Percentiles rank a stretch among this genome's conserved stretches.
Evolutionary conservation across 176 grass and related monocot genomes (phyloP).

Genomic region (Calamus simplicifolius): DNA sequence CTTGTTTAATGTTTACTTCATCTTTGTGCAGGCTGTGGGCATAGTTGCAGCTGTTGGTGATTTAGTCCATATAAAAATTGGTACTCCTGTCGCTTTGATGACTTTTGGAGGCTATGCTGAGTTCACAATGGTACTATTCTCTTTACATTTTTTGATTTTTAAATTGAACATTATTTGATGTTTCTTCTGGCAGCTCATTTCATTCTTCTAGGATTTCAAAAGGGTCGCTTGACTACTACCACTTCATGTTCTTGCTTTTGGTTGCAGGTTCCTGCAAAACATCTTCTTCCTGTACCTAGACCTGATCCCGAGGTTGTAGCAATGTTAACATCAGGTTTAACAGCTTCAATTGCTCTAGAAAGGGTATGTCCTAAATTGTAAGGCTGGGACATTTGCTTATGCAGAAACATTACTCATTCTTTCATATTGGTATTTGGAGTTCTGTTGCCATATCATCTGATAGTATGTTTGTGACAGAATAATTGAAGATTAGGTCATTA

Average conservation of each 20-base stretch:
- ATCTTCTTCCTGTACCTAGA: slow-evolving; percentile 90
- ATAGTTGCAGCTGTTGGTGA: slow-evolving; percentile 85
- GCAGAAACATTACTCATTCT: neutral
- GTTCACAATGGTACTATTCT: slow-evolving; percentile 50
- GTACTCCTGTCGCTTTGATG: slow-evolving; percentile 88
- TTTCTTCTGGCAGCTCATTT: too few species aligned
- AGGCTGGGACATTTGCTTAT: too few species aligned
- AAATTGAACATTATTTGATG: neutral
- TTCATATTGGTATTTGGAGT: slow-evolving; percentile 1
- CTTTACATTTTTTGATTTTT: slow-evolving; percentile 16
- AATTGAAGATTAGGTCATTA: too few species aligned
- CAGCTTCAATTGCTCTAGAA: slow-evolving; percentile 98
- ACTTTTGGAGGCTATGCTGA: slow-evolving; percentile 95
- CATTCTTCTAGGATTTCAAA: too few species aligned
- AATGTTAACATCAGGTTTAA: slow-evolving; percentile 96
- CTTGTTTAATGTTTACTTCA: neutral
- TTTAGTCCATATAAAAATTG: slow-evolving; percentile 72
- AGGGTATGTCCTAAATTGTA: slow-evolving; percentile 35
- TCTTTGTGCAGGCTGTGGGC: slow-evolving; percentile 66
- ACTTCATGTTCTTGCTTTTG: slow-evolving; percentile 22
- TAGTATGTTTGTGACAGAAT: too few species aligned
- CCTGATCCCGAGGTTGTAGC: slow-evolving; percentile 94
- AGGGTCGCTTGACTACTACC: neutral
- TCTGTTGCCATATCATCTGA: neutral
- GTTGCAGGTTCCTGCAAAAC: slow-evolving; percentile 74